Percentiles rank a stretch among this genome's conserved stretches.
phyloP scores from a whole-genome alignment of 2,329 filamentous ascomycete species.

The Nectriaceae sp. region DNA sequence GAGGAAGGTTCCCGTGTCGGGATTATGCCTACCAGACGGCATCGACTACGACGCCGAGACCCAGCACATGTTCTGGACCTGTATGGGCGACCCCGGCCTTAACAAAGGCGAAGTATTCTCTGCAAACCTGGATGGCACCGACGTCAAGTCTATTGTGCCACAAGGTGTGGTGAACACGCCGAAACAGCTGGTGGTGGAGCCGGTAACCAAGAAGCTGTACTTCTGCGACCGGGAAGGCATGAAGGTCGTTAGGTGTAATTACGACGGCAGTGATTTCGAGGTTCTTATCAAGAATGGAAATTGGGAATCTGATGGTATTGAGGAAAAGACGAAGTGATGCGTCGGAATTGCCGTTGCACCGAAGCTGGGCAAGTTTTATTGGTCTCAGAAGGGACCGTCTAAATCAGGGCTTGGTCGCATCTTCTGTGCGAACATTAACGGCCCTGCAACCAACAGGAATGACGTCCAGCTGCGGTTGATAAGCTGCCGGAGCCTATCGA shows the following conservation, averaged over 20 bases:
- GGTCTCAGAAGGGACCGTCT: constrained; percentile 59
- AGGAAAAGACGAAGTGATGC: constrained; percentile 48
- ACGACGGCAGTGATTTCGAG: constrained; percentile 42
- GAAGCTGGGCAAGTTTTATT: constrained; percentile 51
- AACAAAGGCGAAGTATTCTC: constrained; percentile 46
- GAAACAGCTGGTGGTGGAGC: constrained; percentile 42
- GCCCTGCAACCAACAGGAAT: constrained; percentile 33
- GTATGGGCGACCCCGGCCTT: constrained; percentile 44
- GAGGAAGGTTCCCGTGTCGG: constrained; percentile 20
- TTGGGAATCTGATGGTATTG: constrained; percentile 20
- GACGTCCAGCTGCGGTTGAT: constrained; percentile 46
- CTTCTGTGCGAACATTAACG: constrained; percentile 48
- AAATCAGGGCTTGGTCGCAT: constrained; percentile 55
- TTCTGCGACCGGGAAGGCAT: constrained; percentile 48
- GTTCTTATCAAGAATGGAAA: constrained; percentile 41
- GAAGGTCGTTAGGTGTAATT: constrained; percentile 38
- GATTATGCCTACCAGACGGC: constrained; percentile 44
- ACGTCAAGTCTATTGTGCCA: constrained; percentile 44
- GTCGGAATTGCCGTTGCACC: constrained; percentile 55
- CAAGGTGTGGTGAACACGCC: constrained; percentile 50
- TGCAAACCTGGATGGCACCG: constrained; percentile 50
- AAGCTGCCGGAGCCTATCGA: constrained; percentile 58
- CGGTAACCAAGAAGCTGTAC: constrained; percentile 37
- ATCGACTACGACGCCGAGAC: constrained; percentile 37
- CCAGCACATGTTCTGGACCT: constrained; percentile 50